Conservation (phyloP, 225 moss, liverwort and hornwort genomes). For the Ulota crispa region DNA sequence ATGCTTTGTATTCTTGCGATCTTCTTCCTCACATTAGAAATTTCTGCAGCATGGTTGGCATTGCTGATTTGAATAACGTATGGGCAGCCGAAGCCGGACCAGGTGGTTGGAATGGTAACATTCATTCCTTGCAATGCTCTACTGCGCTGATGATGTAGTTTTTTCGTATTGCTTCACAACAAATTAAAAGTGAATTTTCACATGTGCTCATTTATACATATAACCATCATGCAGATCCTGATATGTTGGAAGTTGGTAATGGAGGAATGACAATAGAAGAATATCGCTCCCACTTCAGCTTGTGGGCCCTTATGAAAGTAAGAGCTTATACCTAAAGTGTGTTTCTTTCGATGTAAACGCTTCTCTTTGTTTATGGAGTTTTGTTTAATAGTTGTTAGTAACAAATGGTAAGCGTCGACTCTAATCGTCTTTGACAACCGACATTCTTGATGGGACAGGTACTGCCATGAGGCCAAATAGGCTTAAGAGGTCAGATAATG, state of each 20-base stretch:
- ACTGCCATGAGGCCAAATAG: background rate
- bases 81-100: conserved; percentile 62
- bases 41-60: conserved; percentile 63
- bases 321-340: background rate
- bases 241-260: conserved; percentile 98
- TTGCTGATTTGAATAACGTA: conserved; percentile 51
- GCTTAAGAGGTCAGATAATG: background rate
- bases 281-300: conserved; percentile 88
- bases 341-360: background rate
- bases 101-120: conserved; percentile 70
- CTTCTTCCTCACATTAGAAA: conserved; percentile 20
- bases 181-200: background rate
- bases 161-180: background rate
- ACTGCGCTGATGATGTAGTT: background rate
- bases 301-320: conserved; percentile 95
- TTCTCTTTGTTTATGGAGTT: background rate
- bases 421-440: background rate
- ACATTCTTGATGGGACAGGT: conserved; percentile 3
- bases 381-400: background rate
- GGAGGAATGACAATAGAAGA: conserved; percentile 83
- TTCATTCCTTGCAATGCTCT: conserved; percentile 22
- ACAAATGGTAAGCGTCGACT: background rate
- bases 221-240: conserved; percentile 67
- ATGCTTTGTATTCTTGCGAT: background rate
- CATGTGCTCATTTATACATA: background rate